Percentiles rank a stretch among this genome's conserved stretches.
phyloP scores from a whole-genome alignment of 352 stramenopile species.

The Nothophytophthora sp. region DNA sequence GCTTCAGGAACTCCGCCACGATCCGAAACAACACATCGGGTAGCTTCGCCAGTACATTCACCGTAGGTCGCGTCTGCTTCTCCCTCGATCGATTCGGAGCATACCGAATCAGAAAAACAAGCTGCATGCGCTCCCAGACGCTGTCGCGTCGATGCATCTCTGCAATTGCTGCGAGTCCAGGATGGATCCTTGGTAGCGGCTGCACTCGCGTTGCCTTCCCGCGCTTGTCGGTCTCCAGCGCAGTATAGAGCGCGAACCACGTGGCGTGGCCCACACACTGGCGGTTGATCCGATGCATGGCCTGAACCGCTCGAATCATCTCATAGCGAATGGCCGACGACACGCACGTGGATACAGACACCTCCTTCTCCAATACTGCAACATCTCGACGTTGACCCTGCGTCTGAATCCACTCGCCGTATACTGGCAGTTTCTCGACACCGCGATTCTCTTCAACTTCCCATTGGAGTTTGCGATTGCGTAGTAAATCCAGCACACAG shows the following conservation, averaged over 20 bases:
- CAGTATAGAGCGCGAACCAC: constrained; percentile 20
- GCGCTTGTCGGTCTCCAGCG: background rate
- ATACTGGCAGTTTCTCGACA: constrained; percentile 6
- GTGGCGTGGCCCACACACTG: constrained; percentile 17
- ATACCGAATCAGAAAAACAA: constrained; percentile 23
- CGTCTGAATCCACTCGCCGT: constrained; percentile 18
- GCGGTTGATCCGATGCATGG: constrained; percentile 19
- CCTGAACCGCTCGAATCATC: constrained; percentile 11
- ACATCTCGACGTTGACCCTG: background rate
- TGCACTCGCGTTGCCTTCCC: background rate
- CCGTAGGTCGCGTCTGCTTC: background rate
- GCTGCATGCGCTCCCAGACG: constrained; percentile 12
- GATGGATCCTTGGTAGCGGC: background rate
- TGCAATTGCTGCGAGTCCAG: constrained; percentile 14
- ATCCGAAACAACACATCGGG: constrained; percentile 13
- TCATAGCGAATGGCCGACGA: constrained; percentile 4
- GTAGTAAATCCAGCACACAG: constrained; percentile 18
- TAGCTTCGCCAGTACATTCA: constrained; percentile 17
- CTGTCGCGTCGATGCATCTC: constrained; percentile 17
- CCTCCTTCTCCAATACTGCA: background rate
- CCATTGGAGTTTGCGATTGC: constrained; percentile 13
- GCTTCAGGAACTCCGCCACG: constrained; percentile 16
- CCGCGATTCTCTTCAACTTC: constrained; percentile 2
- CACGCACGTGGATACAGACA: constrained; percentile 16
- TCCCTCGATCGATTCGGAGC: background rate